Conservation (phyloP, 2,329 filamentous ascomycete genomes). For the Colletotrichum musicola region DNA sequence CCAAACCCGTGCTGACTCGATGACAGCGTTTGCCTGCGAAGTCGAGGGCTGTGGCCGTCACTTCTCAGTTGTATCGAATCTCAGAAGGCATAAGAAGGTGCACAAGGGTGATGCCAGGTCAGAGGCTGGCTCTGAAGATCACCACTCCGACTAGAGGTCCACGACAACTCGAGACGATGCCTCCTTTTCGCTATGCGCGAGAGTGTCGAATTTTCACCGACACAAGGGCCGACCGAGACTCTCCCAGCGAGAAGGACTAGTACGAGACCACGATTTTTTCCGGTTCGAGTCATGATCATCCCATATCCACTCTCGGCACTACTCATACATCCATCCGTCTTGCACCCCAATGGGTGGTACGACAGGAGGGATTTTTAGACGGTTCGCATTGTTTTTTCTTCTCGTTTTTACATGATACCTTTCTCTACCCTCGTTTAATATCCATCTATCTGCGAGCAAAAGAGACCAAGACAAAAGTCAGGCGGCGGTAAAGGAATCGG, state of each 20-base stretch:
- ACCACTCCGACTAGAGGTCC: constrained; percentile 66
- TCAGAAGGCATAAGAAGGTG: constrained; percentile 94
- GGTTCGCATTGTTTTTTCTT: constrained; percentile 13
- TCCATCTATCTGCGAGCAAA: constrained; percentile 38
- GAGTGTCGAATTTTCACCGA: not conserved
- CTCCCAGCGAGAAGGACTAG: constrained; percentile 15
- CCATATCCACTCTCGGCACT: constrained; percentile 28
- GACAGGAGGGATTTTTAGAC: constrained; percentile 28
- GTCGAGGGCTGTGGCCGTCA: constrained; percentile 95
- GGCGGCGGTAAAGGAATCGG: constrained; percentile 26
- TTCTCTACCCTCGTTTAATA: constrained; percentile 40
- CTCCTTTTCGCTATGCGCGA: not conserved
- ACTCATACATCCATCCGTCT: constrained; percentile 1
- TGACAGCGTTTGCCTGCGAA: constrained; percentile 88
- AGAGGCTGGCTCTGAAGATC: constrained; percentile 73
- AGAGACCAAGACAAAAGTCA: constrained; percentile 37
- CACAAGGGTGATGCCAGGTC: constrained; percentile 83
- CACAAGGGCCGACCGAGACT: not conserved
- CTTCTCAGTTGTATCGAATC: constrained; percentile 97
- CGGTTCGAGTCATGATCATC: constrained; percentile 38
- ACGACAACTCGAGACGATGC: not conserved
- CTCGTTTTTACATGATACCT: constrained; percentile 29
- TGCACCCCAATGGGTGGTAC: constrained; percentile 11
- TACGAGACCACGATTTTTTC: constrained; percentile 39
- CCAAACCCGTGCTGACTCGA: not conserved